phyloP scores from a whole-genome alignment of 345 rosid genomes.

The Punica granatum region DNA sequence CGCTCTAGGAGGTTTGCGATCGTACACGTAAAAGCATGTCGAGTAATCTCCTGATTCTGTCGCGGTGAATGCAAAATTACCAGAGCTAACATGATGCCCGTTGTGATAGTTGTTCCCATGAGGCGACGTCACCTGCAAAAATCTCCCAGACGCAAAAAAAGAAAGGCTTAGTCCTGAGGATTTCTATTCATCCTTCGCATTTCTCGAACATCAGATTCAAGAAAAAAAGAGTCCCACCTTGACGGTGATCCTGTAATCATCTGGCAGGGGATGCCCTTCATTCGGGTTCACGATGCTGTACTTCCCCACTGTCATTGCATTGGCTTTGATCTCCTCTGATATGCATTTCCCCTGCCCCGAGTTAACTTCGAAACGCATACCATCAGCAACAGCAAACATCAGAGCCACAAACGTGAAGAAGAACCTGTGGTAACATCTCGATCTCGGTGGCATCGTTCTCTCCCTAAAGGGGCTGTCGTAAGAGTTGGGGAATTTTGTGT shows the following conservation, averaged over 20 bases:
- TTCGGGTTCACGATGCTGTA: constrained; percentile 50
- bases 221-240: constrained; percentile 24
- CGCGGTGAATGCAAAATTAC: constrained; percentile 68
- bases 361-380: constrained; percentile 55
- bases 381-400: constrained; percentile 22
- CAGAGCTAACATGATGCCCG: constrained; percentile 49
- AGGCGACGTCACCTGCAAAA: constrained; percentile 52
- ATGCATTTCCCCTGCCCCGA: constrained; percentile 68
- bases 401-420: constrained; percentile 15
- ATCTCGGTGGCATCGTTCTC: not conserved
- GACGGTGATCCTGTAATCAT: constrained; percentile 47
- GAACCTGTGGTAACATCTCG: not conserved
- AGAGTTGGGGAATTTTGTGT: not conserved
- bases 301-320: constrained; percentile 57
- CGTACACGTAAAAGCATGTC: constrained; percentile 51
- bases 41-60: constrained; percentile 51
- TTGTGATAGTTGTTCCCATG: constrained; percentile 45
- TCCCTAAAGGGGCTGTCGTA: not conserved
- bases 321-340: constrained; percentile 63
- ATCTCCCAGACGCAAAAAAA: not conserved
- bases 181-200: not conserved
- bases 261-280: constrained; percentile 47
- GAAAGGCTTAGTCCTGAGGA: not conserved
- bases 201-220: not conserved
- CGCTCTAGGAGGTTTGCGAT: constrained; percentile 23